Conservation (phyloP, 2,329 filamentous ascomycete species). For the Aspergillus caelatus region DNA sequence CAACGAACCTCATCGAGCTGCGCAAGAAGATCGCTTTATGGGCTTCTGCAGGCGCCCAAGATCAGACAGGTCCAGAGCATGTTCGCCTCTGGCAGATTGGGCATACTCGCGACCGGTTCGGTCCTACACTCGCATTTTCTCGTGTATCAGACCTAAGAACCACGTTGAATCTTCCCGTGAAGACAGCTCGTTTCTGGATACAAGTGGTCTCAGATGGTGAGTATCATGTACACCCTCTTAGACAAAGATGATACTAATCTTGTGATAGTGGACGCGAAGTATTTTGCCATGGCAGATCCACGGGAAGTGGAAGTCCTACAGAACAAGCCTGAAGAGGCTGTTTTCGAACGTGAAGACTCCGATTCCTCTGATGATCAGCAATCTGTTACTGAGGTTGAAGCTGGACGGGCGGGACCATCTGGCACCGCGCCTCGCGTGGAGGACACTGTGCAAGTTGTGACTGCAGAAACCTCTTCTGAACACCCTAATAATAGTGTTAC, state of each 20-base stretch:
- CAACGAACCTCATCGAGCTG: constrained; percentile 38
- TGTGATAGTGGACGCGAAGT: constrained; percentile 35
- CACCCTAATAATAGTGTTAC: neutral
- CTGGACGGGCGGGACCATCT: constrained; percentile 33
- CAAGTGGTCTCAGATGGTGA: constrained; percentile 41
- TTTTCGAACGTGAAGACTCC: constrained; percentile 30
- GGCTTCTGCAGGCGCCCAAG: constrained; percentile 29
- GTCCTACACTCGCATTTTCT: constrained; percentile 38
- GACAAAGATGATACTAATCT: constrained; percentile 10
- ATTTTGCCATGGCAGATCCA: constrained; percentile 41
- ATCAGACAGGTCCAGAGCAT: constrained; percentile 31
- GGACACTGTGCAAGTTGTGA: neutral
- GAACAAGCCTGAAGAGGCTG: constrained; percentile 34
- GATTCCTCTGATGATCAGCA: constrained; percentile 26
- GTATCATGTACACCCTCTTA: constrained; percentile 2
- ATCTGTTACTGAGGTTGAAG: constrained; percentile 20
- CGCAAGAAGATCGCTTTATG: constrained; percentile 40
- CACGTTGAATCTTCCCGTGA: constrained; percentile 30
- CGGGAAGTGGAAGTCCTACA: constrained; percentile 23
- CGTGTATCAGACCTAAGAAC: constrained; percentile 36
- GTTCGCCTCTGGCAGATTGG: constrained; percentile 47
- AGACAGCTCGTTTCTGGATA: constrained; percentile 42
- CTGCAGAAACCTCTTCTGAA: neutral
- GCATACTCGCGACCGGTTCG: constrained; percentile 34
- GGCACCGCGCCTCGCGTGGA: constrained; percentile 13